Evolutionary conservation across 495 filamentous ascomycete species (phyloP), one percentile per base, ranked within the genome.

Genomic region (Neurospora pannonica): DNA sequence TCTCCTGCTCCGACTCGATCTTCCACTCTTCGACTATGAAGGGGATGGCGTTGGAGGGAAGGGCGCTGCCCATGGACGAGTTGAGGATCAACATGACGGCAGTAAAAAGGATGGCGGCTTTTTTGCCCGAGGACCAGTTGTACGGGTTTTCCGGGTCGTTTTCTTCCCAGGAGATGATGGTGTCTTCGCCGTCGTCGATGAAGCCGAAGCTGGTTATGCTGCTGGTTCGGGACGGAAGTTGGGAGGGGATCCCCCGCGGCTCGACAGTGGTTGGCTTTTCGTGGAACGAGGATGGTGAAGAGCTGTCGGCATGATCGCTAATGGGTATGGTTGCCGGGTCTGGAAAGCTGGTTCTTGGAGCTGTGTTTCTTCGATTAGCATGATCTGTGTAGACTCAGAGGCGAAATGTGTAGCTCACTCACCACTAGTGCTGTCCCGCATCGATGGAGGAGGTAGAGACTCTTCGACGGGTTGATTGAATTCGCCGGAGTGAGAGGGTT

Each of bases 11-110:
- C 42, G 88, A 86, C 3, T 84, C 86, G 71, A 93, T 82, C 71
- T 85, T 73, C 82, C 90, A 94, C 72, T 90, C 85, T 9, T 81
- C 75, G 0, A 86, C 81, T 21, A 92, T 91, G 70, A 84, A 87
- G 5, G 84, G 84, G 48, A 88, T 88, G 48, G 88, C 88, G 76
- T 88, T 90, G 73, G 88, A 88, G 2, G 92, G 90, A 19, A 95
- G 81, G 0, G 90, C 86, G 38, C 89, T 91, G 4, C 89, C 89
- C 77, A 94, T 87, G n/a, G 92, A 94, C 40, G 88, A 90, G 81
- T 94, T 94, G 78, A 93, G 79, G 60, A 94, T 92, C 38, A 88
- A 83, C 75, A 89, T 78, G 81, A 92, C 89, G 71, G 87, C 86
- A 1, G 86, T 84, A 17, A 87, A 71, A 4, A 92, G 78, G 17